These are phyloP conservation scores for Lasiosphaeria ovina DNA, from an alignment of 495 filamentous ascomycete species.

Conservation along the genomic window DNA sequence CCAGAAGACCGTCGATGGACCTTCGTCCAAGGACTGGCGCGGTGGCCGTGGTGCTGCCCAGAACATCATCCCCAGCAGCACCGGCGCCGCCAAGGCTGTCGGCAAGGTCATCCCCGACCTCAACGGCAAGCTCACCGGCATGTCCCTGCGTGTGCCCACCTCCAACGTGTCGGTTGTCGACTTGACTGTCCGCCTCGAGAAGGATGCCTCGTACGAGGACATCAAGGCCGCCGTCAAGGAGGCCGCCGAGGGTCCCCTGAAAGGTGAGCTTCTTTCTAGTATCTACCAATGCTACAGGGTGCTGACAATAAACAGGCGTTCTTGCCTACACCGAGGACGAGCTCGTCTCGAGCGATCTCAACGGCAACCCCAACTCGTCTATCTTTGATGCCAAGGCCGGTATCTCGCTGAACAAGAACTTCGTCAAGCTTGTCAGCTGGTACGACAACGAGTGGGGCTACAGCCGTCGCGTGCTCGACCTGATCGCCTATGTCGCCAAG, in stretches of 20 bases:
- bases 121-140: slow-evolving; percentile 99
- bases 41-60: slow-evolving; percentile 96
- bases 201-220: slow-evolving; percentile 81
- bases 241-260: slow-evolving; percentile 77
- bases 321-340: slow-evolving; percentile 97
- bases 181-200: slow-evolving; percentile 91
- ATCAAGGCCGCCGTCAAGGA: slow-evolving; percentile 93
- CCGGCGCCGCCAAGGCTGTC: slow-evolving; percentile 98
- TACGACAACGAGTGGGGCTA: slow-evolving; percentile 91
- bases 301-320: slow-evolving; percentile 61
- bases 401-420: slow-evolving; percentile 96
- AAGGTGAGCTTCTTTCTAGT: slow-evolving; percentile 58
- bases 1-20: slow-evolving; percentile 98
- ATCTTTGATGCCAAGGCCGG: slow-evolving; percentile 99
- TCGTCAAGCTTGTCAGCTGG: slow-evolving; percentile 98
- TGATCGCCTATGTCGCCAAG: slow-evolving; percentile 89
- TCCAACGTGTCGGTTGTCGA: slow-evolving; percentile 99
- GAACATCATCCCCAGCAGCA: slow-evolving; percentile 99
- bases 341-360: slow-evolving; percentile 88
- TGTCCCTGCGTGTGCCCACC: slow-evolving; percentile 98
- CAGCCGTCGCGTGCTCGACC: slow-evolving; percentile 97
- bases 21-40: slow-evolving; percentile 98
- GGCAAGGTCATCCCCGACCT: slow-evolving; percentile 97
- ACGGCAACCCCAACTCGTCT: slow-evolving; percentile 86
- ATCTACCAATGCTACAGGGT: background rate